Base-by-base conservation (phyloP, 768 basidiomycete genomes). In the Pleurotus cornucopiae region DNA sequence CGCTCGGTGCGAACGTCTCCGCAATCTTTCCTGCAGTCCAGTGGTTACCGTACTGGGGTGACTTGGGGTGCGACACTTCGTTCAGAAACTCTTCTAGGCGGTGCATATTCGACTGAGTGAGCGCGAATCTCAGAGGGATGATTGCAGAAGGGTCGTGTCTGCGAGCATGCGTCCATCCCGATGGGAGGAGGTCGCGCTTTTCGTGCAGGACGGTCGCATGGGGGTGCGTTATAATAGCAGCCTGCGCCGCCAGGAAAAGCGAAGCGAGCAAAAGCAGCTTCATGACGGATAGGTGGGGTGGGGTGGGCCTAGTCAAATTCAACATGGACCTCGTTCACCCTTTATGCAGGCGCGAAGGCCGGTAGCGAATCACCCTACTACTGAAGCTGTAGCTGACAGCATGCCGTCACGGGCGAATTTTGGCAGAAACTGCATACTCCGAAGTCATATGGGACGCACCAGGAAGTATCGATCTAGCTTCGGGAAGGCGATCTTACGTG, bases 51-150 rank as follows among this genome's bases (percentile, higher is more conserved):
- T 81, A 83, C 60, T 69, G 69, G 5, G 70, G 70, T 1, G 81
- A 82, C 20, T 76, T 73, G 2, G 81, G 80, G 55, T 82, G 74
- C 2, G 81, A 76, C 16, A 83, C 75, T 34, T 73, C 73, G 60
- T 73, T 64, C 14, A 84, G 72, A 46, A 75, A 67, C 6, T 71
- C 71, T 60, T 80, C 78, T 47, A 83, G 63, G 4, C 67, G 69
- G 40, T 77, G 65, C 46, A 80, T 65, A 56, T 82, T 78, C 41
- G 65, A 64, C 60, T 83, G 81, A 6, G 69, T 62, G 20, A 83
- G 72, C 20, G 76, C 80, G 49, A 82, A 73, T 25, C 76, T 75
- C 61, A 82, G 69, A 11, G 79, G 77, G n/a, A 83, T 67, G 45
- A 73, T 49, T 1, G 64, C 59, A 12, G 69, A 62, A 13, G 73